Evolutionary conservation across 139 green algal genomes (phyloP), one percentile per base, ranked within the genome.

Genomic region (Tetradesmus lagerheimii): DNA sequence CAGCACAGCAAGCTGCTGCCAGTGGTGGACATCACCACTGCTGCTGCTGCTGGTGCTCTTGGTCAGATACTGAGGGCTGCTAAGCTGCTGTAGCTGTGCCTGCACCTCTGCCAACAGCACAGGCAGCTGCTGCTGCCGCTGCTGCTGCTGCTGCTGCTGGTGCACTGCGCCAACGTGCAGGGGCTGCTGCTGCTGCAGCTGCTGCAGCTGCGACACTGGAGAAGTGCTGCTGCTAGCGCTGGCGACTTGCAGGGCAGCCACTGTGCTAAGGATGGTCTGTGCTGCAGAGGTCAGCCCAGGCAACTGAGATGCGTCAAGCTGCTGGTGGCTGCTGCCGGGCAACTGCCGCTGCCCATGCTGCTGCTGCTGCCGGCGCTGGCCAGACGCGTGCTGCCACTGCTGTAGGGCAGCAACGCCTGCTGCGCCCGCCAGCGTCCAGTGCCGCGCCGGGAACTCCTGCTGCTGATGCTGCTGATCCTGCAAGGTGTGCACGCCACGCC

Each of bases 311-410:
- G 0, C 8, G 6, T 79, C 71, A 0, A 29, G n/a, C 5, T 38
- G 4, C 25, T 38, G 20, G 14, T 34, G 5, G 34, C 35, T 78
- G 53, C 27, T 41, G 39, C 53, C 79, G n/a, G 79, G 39, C 53
- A 27, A 9, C 3, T n/a, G 16, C 35, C 57, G n/a, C 35, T 80
- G 62, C 20, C 82, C 34, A 20, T 62, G 83, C 27, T 88, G 83
- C 82, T 43, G 34, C 38, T 78, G 35, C 34, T 80, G 71, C 71
- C n/a, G 12, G 23, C 57, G 18, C 81, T 87, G 50, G 0, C 18
- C 53, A 78, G 81, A 31, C 20, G 31, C 66, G 25, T 31, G 31
- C 38, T 90, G 50, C 75, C 86, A 80, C 15, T 90, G 86, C 79
- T 91, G 87, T 27, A 91, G 57, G 5, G 43, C 37, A 2, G 27